phyloP scores from a whole-genome alignment of 768 basidiomycete genomes.

The Leucosporidium creatinivorum region DNA sequence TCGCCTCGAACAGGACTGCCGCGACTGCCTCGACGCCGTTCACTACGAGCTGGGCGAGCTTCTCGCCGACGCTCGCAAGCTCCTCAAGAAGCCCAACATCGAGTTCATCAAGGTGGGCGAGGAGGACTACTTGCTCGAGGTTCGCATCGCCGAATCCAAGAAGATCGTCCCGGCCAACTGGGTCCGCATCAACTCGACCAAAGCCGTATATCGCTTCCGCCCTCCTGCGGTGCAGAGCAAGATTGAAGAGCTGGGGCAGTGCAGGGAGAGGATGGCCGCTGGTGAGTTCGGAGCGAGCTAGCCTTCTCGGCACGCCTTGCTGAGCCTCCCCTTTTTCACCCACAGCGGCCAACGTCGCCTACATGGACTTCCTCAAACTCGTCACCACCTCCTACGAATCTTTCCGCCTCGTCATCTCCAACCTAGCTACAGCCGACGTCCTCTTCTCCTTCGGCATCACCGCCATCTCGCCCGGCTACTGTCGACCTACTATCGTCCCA shows the following conservation, averaged over 20 bases:
- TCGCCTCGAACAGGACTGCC: constrained; percentile 6
- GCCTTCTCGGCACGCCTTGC: too few species aligned
- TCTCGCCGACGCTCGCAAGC: constrained; percentile 57
- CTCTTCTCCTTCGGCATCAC: constrained; percentile 74
- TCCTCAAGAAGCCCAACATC: constrained; percentile 63
- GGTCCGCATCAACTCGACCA: constrained; percentile 64
- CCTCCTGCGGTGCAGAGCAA: constrained; percentile 59
- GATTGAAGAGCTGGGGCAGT: constrained; percentile 63
- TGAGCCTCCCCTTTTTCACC: neutral
- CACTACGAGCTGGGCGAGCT: constrained; percentile 61
- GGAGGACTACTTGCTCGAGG: constrained; percentile 61
- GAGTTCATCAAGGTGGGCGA: constrained; percentile 60
- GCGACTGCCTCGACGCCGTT: constrained; percentile 25
- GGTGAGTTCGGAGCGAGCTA: too few species aligned
- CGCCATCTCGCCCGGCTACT: constrained; percentile 66
- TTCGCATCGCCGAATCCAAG: constrained; percentile 42
- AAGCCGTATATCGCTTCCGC: constrained; percentile 62
- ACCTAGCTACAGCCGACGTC: constrained; percentile 72
- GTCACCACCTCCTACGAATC: constrained; percentile 65
- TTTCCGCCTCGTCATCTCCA: constrained; percentile 67
- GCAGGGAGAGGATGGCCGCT: constrained; percentile 51
- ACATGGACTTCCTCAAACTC: constrained; percentile 42
- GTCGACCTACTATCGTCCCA: constrained; percentile 65
- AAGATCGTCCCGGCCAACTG: constrained; percentile 51
- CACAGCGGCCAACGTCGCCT: constrained; percentile 39